These are phyloP conservation scores for Fallopia convolvulus DNA, from an alignment of 148 eudicot species.

Conservation along the genomic window DNA sequence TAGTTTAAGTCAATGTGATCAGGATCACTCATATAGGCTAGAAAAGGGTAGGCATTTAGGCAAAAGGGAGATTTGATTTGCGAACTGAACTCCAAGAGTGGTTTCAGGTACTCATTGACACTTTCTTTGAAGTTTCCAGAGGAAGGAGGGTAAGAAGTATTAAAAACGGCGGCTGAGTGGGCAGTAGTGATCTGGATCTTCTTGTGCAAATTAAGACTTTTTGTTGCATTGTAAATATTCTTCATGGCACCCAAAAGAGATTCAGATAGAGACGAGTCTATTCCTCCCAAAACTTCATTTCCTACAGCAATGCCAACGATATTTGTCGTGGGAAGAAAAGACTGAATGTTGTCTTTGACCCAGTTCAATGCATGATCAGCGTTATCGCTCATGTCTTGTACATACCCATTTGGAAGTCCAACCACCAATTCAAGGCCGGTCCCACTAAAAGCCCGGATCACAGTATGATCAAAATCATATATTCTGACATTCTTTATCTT, in stretches of 20 bases:
- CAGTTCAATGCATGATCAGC: conserved; percentile 51
- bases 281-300: conserved; percentile 55
- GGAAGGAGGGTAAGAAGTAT: conserved; percentile 67
- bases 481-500: conserved; percentile 65
- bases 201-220: conserved; percentile 35
- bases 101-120: conserved; percentile 45
- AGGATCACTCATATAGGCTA: conserved; percentile 60
- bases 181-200: conserved; percentile 52
- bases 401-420: conserved; percentile 52
- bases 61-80: conserved; percentile 65
- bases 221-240: conserved; percentile 53
- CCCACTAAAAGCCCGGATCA: conserved; percentile 60
- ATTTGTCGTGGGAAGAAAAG: conserved; percentile 43
- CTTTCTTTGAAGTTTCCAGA: conserved; percentile 41
- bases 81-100: conserved; percentile 46
- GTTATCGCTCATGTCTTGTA: conserved; percentile 45
- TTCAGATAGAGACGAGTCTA: conserved; percentile 36
- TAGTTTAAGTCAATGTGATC: conserved; percentile 56
- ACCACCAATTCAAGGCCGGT: conserved; percentile 64
- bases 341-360: conserved; percentile 55
- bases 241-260: conserved; percentile 50
- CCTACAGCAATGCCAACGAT: conserved; percentile 69
- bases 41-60: conserved; percentile 66
- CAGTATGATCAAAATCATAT: conserved; percentile 54
- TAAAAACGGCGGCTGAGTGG: conserved; percentile 56